A percentile compares a stretch with the other conserved stretches of the same genome.
Conservation (phyloP, 2,329 filamentous ascomycete genomes). For the Pseudocercospora ulei region DNA sequence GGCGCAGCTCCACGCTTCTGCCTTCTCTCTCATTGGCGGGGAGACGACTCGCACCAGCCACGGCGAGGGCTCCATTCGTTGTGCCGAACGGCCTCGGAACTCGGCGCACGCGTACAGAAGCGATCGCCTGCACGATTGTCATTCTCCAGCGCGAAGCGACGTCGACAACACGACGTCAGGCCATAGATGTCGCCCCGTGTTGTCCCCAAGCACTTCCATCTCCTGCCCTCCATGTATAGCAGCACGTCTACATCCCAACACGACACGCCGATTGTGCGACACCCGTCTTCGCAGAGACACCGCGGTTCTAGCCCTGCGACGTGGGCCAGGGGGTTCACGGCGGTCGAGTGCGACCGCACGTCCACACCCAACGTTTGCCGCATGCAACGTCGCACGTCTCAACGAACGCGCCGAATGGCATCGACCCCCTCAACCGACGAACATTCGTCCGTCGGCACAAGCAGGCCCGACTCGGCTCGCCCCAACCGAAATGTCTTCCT, state of each 20-base stretch:
- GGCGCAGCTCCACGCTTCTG: neutral
- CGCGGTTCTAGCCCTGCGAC: slow-evolving; percentile 3
- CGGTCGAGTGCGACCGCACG: no score
- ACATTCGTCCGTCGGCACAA: neutral
- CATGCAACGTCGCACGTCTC: slow-evolving; percentile 5
- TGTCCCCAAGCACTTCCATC: neutral
- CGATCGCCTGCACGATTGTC: slow-evolving; percentile 1
- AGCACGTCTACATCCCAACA: slow-evolving; percentile 3
- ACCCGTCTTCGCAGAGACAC: neutral
- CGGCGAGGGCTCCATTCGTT: slow-evolving; percentile 5
- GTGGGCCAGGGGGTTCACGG: neutral
- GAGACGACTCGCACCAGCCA: slow-evolving; percentile 3
- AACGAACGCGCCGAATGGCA: neutral
- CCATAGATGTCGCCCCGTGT: neutral
- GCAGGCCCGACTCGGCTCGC: no score
- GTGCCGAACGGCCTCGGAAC: slow-evolving; percentile 3
- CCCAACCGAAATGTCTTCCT: no score
- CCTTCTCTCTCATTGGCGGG: neutral
- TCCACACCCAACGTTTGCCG: neutral
- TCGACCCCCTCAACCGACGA: neutral
- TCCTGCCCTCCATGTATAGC: no score
- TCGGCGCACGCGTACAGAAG: neutral
- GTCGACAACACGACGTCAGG: neutral
- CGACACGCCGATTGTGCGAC: slow-evolving; percentile 1
- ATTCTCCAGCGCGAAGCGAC: slow-evolving; percentile 2